phyloP scores from a whole-genome alignment of 257 asterid genomes.

The Penstemon davidsonii region DNA sequence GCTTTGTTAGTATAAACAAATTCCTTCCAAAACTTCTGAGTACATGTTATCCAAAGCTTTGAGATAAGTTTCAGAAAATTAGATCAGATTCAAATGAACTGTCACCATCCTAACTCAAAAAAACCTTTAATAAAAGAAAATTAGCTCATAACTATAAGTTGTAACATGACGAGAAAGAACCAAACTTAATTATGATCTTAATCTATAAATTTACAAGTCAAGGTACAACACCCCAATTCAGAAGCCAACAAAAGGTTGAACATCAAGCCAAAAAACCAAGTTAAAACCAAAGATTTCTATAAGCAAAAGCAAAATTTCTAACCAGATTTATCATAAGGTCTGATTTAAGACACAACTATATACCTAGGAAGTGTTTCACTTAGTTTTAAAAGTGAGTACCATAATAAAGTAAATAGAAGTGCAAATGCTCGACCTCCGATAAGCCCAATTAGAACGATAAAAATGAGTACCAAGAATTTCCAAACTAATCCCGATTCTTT shows the following conservation, averaged over 20 bases:
- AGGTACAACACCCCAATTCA: slow-evolving; percentile 30
- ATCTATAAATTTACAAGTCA: slow-evolving; percentile 37
- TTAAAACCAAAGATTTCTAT: slow-evolving; percentile 6
- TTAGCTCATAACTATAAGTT: not conserved
- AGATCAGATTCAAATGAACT: not conserved
- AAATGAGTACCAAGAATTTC: slow-evolving; percentile 35
- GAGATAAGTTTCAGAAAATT: not conserved
- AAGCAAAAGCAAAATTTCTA: not conserved
- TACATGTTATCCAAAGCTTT: slow-evolving; percentile 20
- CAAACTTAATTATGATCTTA: not conserved
- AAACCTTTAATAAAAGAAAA: not conserved
- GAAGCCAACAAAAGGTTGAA: slow-evolving; percentile 27
- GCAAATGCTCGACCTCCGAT: slow-evolving; percentile 56
- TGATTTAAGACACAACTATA: slow-evolving; percentile 21
- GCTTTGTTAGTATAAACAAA: not conserved
- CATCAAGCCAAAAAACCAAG: slow-evolving; percentile 15
- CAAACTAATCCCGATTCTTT: slow-evolving; percentile 13
- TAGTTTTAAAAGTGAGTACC: slow-evolving; percentile 51
- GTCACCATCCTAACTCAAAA: not conserved
- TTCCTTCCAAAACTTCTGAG: slow-evolving; percentile 11
- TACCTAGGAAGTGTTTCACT: slow-evolving; percentile 29
- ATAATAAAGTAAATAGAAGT: slow-evolving; percentile 43
- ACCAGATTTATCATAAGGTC: slow-evolving; percentile 25
- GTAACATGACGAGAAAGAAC: not conserved
- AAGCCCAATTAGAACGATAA: slow-evolving; percentile 62